Evolutionary conservation across 495 filamentous ascomycete species (phyloP), one percentile per base, ranked within the genome.

Genomic region (Aspergillus wentii): DNA sequence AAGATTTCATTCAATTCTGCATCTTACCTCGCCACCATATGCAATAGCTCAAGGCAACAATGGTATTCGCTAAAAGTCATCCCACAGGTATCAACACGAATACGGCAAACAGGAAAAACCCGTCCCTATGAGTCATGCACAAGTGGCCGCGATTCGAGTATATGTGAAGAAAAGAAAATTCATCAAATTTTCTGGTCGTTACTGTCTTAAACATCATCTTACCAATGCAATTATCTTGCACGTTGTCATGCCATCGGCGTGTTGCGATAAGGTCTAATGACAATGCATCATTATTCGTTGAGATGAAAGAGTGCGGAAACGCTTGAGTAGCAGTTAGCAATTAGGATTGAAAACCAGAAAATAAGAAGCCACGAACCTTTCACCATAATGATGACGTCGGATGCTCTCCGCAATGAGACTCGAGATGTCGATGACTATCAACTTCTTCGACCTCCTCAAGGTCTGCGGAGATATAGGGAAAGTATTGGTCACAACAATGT

Each of bases 401-500:
- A 98, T 97, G 31, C 90, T 90, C 64, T 98, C 92, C 8, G 87
- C 72, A 20, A 98, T 68, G 43, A 98, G 71, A 52, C 79, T 85
- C 29, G 87, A 92, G 18, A 98, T 72, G 51, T 95, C 88, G 40
- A 98, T 78, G 13, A 94, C 72, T 37, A 89, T 78, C 57, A 98
- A 72, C 69, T 98, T 98, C 69, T 76, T 87, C 21, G 78, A 75
- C 29, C 74, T 75, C 35, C 69, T 76, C 13, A 78, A 62, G 64
- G 84, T 81, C 44, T 84, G 75, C 31, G 78, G 75, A 11, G 79
- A 69, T 44, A 97, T 94, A 6, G 92, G 92, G 58, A 95, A 96
- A 27, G 88, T 88, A 66, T 97, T 95, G 17, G 92, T 98, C 43
- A 98, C 92, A 29, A 98, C 83, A 46, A 98, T 91, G 44, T 80